These are phyloP conservation scores for Graphiopsis chlorocephala DNA, from an alignment of 2,329 filamentous ascomycete species.

Conservation along the genomic window DNA sequence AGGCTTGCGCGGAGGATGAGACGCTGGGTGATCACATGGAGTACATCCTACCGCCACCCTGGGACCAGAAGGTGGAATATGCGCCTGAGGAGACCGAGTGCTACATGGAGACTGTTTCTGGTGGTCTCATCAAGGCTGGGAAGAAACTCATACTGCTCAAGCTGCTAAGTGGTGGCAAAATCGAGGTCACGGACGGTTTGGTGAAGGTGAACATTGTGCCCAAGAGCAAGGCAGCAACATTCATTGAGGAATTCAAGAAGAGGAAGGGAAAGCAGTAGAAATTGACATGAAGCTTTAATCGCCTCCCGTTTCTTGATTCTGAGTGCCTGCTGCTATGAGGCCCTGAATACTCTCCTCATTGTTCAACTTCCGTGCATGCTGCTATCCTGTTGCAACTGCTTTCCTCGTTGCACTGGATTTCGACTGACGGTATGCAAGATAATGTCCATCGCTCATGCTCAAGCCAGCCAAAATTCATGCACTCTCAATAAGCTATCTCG, in stretches of 20 bases:
- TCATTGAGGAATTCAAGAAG: conserved; percentile 81
- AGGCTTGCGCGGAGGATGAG: conserved; percentile 76
- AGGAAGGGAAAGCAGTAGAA: conserved; percentile 47
- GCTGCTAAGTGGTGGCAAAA: conserved; percentile 70
- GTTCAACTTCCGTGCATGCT: neutral
- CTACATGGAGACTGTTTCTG: conserved; percentile 78
- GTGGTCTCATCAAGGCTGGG: conserved; percentile 84
- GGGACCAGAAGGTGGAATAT: conserved; percentile 73
- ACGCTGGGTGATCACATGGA: conserved; percentile 71
- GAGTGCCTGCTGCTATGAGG: neutral
- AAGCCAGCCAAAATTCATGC: neutral
- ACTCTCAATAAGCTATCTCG: neutral
- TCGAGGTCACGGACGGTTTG: conserved; percentile 84
- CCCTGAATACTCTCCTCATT: neutral
- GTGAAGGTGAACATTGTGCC: conserved; percentile 82
- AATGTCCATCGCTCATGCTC: neutral
- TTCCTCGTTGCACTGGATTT: neutral
- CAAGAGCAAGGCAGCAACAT: conserved; percentile 63
- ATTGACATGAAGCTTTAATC: neutral
- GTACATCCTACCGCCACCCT: conserved; percentile 85
- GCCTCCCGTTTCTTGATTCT: neutral
- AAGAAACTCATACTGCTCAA: conserved; percentile 77
- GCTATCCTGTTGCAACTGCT: neutral
- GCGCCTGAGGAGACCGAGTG: conserved; percentile 67
- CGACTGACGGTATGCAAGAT: neutral